A percentile compares a stretch with the other conserved stretches of the same genome.
Evolutionary conservation across 768 basidiomycete species (phyloP).

Genomic region (Neoboletus brunneissimus): DNA sequence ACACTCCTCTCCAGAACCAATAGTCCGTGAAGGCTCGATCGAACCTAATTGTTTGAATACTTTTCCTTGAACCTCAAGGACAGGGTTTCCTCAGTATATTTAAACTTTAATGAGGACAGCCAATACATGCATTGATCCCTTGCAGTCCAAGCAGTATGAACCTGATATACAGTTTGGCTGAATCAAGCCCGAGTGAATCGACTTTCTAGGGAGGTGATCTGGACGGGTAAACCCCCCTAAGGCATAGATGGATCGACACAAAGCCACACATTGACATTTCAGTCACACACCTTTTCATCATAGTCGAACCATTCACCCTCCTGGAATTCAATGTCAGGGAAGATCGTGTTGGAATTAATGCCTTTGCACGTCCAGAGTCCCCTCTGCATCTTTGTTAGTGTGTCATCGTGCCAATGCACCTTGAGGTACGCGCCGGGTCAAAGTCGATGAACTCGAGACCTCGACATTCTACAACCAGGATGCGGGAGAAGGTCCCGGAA

Average conservation of each 20-base stretch:
- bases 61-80: not conserved
- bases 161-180: too few species aligned
- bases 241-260: not conserved
- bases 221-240: conserved; percentile 62
- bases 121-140: not conserved
- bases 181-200: conserved; percentile 62
- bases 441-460: conserved; percentile 82
- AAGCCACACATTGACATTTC: not conserved
- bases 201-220: conserved; percentile 64
- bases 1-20: not conserved
- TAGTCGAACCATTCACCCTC: conserved; percentile 78
- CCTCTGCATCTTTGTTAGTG: conserved; percentile 37
- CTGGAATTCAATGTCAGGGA: conserved; percentile 56
- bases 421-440: conserved; percentile 57
- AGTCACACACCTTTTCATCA: conserved; percentile 71
- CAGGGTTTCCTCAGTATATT: not conserved
- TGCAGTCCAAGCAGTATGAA: not conserved
- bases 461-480: conserved; percentile 78
- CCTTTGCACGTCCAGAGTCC: conserved; percentile 80
- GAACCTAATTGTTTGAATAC: not conserved
- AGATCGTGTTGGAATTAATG: conserved; percentile 48
- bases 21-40: not conserved
- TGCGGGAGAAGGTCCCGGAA: conserved; percentile 55
- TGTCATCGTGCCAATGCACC: not conserved
- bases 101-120: not conserved